Base-by-base conservation (phyloP, 108 stramenopile species). In the Bacterosira constricta region DNA sequence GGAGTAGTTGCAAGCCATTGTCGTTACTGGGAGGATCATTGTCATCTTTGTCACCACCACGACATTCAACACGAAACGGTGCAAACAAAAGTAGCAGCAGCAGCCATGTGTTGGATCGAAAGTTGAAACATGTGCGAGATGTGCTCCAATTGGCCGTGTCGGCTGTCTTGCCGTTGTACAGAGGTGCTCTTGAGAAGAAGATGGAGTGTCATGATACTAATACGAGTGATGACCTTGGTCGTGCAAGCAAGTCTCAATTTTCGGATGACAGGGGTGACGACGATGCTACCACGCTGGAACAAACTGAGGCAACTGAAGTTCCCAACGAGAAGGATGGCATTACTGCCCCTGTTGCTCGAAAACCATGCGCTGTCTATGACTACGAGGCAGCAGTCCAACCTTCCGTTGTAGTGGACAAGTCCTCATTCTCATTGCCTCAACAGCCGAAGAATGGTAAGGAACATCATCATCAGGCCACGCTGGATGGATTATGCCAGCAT, bases 401-500 rank as follows among this genome's bases (percentile, higher is more conserved):
- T 18, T 51, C 70, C 1, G 30, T 12, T 44, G n/a, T 27, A 17
- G 21, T 38, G 12, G 12, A 21, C 34, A 36, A 17, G 25, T 53
- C 4, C 0, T 15, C 27, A 25, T 39, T 27, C 6, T 37, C 26
- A 38, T 66, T 39, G 37, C 27, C 49, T 12, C 1, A 27, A n/a
- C 17, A 25, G 47, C 47, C 47, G 47, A 10, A 21, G 13, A 20
- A 27, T 25, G 67, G 35, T 17, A 0, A 23, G 21, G 50, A 47
- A 15, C 29, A 62, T 2, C 58, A 57, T 9, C 66, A 68, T 23
- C 62, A 53, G 53, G 66, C 71, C 6, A 62, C 55, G 0, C 29
- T 79, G 29, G 79, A 79, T 37, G 79, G 79, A 7, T 38, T 79
- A 41, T 79, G 79, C 49, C 64, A 67, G 54, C 79, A 79, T 42